Percentiles rank a stretch among this genome's conserved stretches.
Conservation (phyloP, 1,284 basidiomycete species). For the Marasmius sp. region DNA sequence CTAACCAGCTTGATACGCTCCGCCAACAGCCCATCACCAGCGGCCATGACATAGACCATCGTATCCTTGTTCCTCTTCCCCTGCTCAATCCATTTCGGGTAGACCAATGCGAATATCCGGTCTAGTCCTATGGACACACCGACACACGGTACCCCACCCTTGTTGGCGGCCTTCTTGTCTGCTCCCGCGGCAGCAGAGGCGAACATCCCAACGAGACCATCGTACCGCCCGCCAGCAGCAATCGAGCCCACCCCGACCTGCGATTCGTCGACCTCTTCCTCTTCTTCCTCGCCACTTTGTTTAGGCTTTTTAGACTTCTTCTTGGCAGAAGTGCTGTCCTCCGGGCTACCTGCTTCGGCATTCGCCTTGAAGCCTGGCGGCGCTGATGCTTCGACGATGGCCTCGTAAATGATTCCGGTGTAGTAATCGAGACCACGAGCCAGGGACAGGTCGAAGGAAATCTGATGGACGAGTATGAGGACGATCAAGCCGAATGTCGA, state of each 20-base stretch:
- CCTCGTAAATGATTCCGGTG: constrained; percentile 98
- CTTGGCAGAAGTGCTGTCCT: constrained; percentile 35
- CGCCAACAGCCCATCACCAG: constrained; percentile 87
- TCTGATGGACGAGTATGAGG: constrained; percentile 39
- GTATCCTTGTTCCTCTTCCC: constrained; percentile 88
- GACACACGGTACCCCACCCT: constrained; percentile 83
- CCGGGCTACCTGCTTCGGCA: constrained; percentile 41
- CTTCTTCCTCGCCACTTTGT: constrained; percentile 40
- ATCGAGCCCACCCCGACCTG: constrained; percentile 96
- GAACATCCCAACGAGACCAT: constrained; percentile 96
- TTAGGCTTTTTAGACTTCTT: constrained; percentile 57
- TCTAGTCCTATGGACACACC: constrained; percentile 95
- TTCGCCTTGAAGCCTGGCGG: constrained; percentile 77
- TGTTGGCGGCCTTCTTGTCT: constrained; percentile 46
- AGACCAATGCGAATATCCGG: constrained; percentile 92
- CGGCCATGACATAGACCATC: constrained; percentile 92
- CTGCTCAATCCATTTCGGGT: constrained; percentile 80
- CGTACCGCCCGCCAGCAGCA: constrained; percentile 96
- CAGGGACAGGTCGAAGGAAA: constrained; percentile 95
- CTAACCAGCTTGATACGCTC: constrained; percentile 86
- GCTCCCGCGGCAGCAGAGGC: constrained; percentile 70
- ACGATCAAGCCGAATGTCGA: constrained; percentile 6
- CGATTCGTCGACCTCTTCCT: constrained; percentile 90
- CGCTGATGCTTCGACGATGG: constrained; percentile 89
- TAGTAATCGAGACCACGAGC: constrained; percentile 98